A percentile compares a stretch with the other conserved stretches of the same genome.
Conservation (phyloP, 805 yeast genomes). For the Lipomyces anomalus region DNA sequence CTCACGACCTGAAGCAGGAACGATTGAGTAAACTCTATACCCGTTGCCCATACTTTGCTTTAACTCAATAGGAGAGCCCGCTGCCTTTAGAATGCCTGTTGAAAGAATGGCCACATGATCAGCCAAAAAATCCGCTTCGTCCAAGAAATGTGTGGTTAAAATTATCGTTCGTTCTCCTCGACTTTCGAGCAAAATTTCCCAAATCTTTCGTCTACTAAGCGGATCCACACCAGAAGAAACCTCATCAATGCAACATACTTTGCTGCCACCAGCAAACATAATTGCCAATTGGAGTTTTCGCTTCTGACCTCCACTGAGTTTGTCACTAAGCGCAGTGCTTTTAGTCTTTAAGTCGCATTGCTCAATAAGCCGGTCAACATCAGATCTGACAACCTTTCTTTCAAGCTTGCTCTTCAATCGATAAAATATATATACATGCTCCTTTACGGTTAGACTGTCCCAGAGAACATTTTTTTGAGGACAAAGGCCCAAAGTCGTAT, state of each 20-base stretch:
- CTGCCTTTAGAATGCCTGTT: conserved; percentile 31
- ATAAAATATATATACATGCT: conserved; percentile 34
- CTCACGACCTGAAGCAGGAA: conserved; percentile 29
- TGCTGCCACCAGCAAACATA: conserved; percentile 35
- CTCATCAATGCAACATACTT: conserved; percentile 35
- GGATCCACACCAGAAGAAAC: conserved; percentile 38
- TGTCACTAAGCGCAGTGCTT: conserved; percentile 22
- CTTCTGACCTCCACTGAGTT: conserved; percentile 36
- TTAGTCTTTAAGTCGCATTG: conserved; percentile 32
- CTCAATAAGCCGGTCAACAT: conserved; percentile 24
- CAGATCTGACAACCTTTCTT: too few species aligned
- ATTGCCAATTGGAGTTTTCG: conserved; percentile 35
- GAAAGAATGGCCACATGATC: conserved; percentile 34
- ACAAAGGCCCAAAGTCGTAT: conserved; percentile 33
- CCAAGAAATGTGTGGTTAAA: conserved; percentile 35
- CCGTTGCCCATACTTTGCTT: conserved; percentile 35
- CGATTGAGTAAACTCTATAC: conserved; percentile 28
- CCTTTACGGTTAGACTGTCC: conserved; percentile 34
- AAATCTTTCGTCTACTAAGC: conserved; percentile 33
- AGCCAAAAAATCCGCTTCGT: conserved; percentile 36
- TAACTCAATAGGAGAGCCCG: conserved; percentile 33
- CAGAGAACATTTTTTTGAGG: conserved; percentile 36
- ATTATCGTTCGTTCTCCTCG: conserved; percentile 31
- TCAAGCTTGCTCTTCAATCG: conserved; percentile 30
- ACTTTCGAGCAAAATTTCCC: conserved; percentile 33